These are phyloP conservation scores for Zarea fungicola DNA, from an alignment of 2,329 filamentous ascomycete species.

Conservation along the genomic window DNA sequence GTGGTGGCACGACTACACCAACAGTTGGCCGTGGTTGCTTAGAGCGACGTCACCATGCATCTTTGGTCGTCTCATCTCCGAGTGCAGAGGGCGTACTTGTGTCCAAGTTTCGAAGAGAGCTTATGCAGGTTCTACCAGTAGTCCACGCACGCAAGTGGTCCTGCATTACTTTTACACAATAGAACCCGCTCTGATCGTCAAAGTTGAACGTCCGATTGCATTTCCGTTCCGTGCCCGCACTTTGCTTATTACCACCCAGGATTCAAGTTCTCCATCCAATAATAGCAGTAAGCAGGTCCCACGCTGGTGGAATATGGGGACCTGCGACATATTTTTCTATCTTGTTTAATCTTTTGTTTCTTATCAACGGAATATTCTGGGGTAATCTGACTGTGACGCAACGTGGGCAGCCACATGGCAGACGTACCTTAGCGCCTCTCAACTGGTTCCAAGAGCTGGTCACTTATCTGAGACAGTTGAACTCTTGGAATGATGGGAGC, in stretches of 20 bases:
- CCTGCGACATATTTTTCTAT: not conserved
- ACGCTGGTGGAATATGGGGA: not conserved
- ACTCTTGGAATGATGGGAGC: too few species aligned
- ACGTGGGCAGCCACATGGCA: constrained; percentile 1
- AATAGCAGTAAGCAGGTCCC: too few species aligned
- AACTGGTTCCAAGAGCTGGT: too few species aligned
- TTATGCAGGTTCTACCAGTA: too few species aligned
- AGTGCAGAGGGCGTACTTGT: not conserved
- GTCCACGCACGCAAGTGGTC: too few species aligned
- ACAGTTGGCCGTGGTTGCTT: too few species aligned
- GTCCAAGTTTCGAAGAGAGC: too few species aligned
- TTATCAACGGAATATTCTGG: not conserved
- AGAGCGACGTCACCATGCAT: constrained; percentile 4
- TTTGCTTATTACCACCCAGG: not conserved
- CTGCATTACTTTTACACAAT: not conserved
- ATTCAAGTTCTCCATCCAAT: too few species aligned
- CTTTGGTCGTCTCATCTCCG: not conserved
- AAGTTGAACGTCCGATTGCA: not conserved
- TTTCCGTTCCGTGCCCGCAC: constrained; percentile 1
- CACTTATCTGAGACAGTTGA: too few species aligned
- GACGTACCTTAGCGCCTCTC: not conserved
- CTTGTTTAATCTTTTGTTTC: not conserved
- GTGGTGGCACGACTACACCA: not conserved
- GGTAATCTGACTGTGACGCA: constrained; percentile 1
- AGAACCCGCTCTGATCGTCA: not conserved